Percentiles rank a stretch among this genome's conserved stretches.
Conservation (phyloP, 164 flowering plant species). For the Tetrastigma voinierianum region DNA sequence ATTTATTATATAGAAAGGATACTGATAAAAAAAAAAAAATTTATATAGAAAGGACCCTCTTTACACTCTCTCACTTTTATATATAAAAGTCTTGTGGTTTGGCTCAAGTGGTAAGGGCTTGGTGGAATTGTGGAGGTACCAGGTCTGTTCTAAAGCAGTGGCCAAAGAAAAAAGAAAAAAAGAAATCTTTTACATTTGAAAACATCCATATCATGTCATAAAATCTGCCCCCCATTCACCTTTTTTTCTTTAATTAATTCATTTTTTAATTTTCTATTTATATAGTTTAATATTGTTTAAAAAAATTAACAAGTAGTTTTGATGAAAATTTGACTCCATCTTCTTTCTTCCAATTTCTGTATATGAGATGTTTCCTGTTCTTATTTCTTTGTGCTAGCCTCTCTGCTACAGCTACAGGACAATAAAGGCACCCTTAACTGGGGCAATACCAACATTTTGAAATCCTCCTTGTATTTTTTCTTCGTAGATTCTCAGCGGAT, state of each 20-base stretch:
- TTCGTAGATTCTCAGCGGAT: conserved; percentile 63
- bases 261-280: background rate
- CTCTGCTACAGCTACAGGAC: background rate
- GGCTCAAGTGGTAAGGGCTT: too few species aligned
- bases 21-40: too few species aligned
- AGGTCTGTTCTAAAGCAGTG: too few species aligned
- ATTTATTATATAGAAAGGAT: conserved; percentile 4
- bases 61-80: background rate
- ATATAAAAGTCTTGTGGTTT: too few species aligned
- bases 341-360: background rate
- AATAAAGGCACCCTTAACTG: too few species aligned
- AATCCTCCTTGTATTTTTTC: background rate
- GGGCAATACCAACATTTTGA: background rate
- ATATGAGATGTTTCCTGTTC: background rate
- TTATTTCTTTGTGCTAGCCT: background rate
- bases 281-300: too few species aligned
- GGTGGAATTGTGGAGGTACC: too few species aligned
- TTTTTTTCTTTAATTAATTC: background rate
- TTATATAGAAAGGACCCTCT: conserved; percentile 1
- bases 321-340: background rate
- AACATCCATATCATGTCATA: background rate
- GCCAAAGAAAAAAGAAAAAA: too few species aligned
- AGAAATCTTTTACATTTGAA: background rate
- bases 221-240: background rate
- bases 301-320: background rate